Evolutionary conservation across 352 stramenopile genomes (phyloP).

Genomic region (Phytopythium montanum): DNA sequence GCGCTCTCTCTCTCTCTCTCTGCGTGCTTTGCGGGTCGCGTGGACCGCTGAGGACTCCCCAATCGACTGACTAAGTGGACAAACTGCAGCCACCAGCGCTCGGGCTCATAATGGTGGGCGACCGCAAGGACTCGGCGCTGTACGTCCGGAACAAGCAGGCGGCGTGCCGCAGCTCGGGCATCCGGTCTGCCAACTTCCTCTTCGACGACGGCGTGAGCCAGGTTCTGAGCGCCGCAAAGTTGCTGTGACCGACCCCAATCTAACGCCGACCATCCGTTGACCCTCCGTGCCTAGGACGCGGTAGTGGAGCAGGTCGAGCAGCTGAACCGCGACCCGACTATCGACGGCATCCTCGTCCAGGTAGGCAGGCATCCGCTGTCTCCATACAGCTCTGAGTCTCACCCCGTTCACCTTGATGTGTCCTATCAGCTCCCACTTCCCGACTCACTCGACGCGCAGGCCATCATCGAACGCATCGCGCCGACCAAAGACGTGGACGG

Average conservation of each 20-base stretch:
- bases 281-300: too few species aligned
- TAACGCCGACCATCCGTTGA: too few species aligned
- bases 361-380: conserved; percentile 22
- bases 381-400: neutral
- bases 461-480: conserved; percentile 92
- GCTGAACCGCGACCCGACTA: conserved; percentile 69
- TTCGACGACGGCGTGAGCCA: conserved; percentile 61
- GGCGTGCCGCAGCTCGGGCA: conserved; percentile 93
- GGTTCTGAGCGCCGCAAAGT: too few species aligned
- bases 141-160: conserved; percentile 99
- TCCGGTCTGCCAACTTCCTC: conserved; percentile 88
- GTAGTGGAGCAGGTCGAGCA: conserved; percentile 65
- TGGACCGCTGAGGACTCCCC: too few species aligned
- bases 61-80: neutral
- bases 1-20: neutral
- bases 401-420: neutral
- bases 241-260: too few species aligned
- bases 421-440: conserved; percentile 89
- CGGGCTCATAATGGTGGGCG: conserved; percentile 97
- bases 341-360: conserved; percentile 85
- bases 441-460: conserved; percentile 89
- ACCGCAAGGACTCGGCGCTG: conserved; percentile 93
- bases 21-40: too few species aligned
- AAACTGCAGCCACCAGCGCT: conserved; percentile 85
- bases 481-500: conserved; percentile 98